Evolutionary conservation across 2,329 filamentous ascomycete species (phyloP).

Genomic region (Fusarium graminum): DNA sequence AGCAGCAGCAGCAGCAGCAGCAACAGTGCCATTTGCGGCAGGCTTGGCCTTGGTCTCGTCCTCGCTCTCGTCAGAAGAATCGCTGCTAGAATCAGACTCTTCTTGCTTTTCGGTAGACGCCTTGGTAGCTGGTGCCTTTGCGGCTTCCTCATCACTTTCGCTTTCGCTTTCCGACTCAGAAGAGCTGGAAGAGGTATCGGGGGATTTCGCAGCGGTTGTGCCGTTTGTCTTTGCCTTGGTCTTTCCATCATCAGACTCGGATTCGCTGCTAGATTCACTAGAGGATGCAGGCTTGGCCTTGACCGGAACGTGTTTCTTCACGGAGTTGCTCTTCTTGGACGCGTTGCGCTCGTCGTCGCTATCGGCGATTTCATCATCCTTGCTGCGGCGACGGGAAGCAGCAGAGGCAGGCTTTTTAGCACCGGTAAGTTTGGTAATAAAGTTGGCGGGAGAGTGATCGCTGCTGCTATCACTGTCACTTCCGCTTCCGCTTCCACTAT

Average conservation of each 20-base stretch:
- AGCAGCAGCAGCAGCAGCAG: slow-evolving; percentile 25
- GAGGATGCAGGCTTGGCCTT: slow-evolving; percentile 42
- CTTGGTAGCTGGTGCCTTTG: slow-evolving; percentile 34
- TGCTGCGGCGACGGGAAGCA: slow-evolving; percentile 47
- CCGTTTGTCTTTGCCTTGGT: slow-evolving; percentile 43
- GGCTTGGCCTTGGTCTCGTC: slow-evolving; percentile 41
- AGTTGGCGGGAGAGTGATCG: slow-evolving; percentile 42
- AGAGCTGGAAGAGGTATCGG: slow-evolving; percentile 45
- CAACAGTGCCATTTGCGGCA: slow-evolving; percentile 30
- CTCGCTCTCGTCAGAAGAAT: slow-evolving; percentile 49
- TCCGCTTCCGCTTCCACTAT: slow-evolving; percentile 51
- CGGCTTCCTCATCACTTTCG: slow-evolving; percentile 48
- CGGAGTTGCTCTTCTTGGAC: slow-evolving; percentile 41
- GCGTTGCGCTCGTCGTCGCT: slow-evolving; percentile 57
- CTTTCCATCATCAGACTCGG: slow-evolving; percentile 48
- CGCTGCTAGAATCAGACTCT: slow-evolving; percentile 42
- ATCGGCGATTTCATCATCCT: slow-evolving; percentile 58
- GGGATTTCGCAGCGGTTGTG: slow-evolving; percentile 23
- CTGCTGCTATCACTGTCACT: slow-evolving; percentile 34
- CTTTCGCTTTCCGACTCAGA: slow-evolving; percentile 50
- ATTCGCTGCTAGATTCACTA: slow-evolving; percentile 49
- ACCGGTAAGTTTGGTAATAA: slow-evolving; percentile 52
- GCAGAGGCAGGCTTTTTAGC: slow-evolving; percentile 34
- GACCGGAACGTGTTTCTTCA: slow-evolving; percentile 30
- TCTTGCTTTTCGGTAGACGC: slow-evolving; percentile 28